A percentile compares a stretch with the other conserved stretches of the same genome.
phyloP scores from a whole-genome alignment of 2,329 filamentous ascomycete species.

The Pestalotiopsis sp. region DNA sequence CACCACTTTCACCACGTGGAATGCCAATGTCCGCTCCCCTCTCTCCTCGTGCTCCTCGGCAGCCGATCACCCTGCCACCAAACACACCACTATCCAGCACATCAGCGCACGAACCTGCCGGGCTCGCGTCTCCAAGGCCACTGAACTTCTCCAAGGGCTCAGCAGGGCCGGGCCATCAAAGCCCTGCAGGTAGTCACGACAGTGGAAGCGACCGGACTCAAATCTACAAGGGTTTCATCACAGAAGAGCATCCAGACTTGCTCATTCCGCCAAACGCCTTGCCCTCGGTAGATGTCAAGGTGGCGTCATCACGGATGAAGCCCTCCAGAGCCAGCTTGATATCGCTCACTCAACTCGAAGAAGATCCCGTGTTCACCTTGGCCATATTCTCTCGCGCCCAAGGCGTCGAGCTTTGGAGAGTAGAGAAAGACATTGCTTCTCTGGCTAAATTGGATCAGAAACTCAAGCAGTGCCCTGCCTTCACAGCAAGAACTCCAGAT shows the following conservation, averaged over 20 bases:
- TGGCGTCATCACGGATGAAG: conserved; percentile 92
- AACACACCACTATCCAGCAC: conserved; percentile 68
- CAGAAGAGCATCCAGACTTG: conserved; percentile 84
- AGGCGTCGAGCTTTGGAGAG: conserved; percentile 82
- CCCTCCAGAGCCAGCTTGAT: conserved; percentile 86
- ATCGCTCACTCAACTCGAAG: conserved; percentile 77
- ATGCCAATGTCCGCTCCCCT: conserved; percentile 55
- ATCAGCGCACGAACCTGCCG: conserved; percentile 42
- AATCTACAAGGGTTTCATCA: conserved; percentile 78
- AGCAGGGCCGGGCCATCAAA: conserved; percentile 26
- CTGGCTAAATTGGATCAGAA: conserved; percentile 81
- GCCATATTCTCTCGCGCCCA: conserved; percentile 80
- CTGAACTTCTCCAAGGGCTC: conserved; percentile 39
- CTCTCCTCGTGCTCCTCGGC: conserved; percentile 73
- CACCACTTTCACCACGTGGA: conserved; percentile 68
- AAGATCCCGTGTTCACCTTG: conserved; percentile 92
- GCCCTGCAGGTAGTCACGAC: conserved; percentile 34
- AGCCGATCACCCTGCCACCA: conserved; percentile 72
- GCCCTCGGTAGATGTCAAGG: conserved; percentile 80
- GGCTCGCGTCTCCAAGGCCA: conserved; percentile 43
- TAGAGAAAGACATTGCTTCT: conserved; percentile 88
- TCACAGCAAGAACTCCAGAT: conserved; percentile 80
- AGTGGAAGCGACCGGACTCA: conserved; percentile 47
- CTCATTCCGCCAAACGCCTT: conserved; percentile 87
- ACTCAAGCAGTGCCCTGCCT: conserved; percentile 72